Evolutionary conservation across 164 flowering plant genomes (phyloP).

Genomic region (Magnolia changhungtana): DNA sequence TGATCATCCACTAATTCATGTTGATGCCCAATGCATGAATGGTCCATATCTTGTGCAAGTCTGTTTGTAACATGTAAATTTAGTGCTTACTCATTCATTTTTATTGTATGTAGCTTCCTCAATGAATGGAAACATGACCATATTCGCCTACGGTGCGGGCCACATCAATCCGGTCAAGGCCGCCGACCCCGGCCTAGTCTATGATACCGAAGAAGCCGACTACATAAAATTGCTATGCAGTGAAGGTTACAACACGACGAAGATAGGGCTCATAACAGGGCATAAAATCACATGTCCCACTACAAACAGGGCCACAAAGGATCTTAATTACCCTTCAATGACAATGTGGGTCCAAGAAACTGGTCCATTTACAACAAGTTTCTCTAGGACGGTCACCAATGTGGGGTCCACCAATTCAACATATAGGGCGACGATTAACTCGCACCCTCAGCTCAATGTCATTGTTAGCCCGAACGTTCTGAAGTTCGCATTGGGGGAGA

Average conservation of each 20-base stretch:
- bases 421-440: conserved; percentile 29
- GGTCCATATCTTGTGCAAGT: too few relatives aligned
- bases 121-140: conserved; percentile 24
- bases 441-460: conserved; percentile 30
- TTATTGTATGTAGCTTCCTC: conserved; percentile 35
- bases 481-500: conserved; percentile 40
- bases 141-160: conserved; percentile 60
- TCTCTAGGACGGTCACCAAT: conserved; percentile 56
- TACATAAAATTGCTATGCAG: conserved; percentile 50
- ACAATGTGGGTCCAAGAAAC: conserved; percentile 9
- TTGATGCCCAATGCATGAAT: too few relatives aligned
- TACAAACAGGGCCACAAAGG: conserved; percentile 31
- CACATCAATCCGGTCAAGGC: conserved; percentile 51
- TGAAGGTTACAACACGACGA: conserved; percentile 33
- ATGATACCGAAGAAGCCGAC: conserved; percentile 46
- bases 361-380: conserved; percentile 17
- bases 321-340: conserved; percentile 63
- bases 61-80: background rate
- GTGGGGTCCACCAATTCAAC: conserved; percentile 53
- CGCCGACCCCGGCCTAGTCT: conserved; percentile 48
- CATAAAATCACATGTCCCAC: conserved; percentile 33
- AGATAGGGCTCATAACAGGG: conserved; percentile 34
- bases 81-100: background rate
- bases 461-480: conserved; percentile 32
- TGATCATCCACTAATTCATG: too few relatives aligned